A percentile compares a stretch with the other conserved stretches of the same genome.
These are phyloP conservation scores for Ceratobasidium sp. DNA, from an alignment of 1,284 basidiomycete species.

Conservation along the genomic window DNA sequence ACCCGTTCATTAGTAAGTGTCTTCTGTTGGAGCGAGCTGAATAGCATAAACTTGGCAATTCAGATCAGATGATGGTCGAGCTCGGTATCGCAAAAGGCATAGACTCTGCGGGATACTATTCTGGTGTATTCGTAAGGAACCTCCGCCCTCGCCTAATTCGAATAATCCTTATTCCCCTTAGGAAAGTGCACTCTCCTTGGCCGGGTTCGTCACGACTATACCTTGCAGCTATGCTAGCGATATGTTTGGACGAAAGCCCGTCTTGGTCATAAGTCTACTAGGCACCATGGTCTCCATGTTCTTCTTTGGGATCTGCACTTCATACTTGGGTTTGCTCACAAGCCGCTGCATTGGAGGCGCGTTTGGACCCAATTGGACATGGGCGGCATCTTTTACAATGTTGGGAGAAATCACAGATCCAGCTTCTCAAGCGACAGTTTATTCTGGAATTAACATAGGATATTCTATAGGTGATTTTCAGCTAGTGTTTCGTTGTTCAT, in stretches of 20 bases:
- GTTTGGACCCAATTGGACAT: constrained; percentile 29
- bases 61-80: constrained; percentile 36
- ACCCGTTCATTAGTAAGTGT: constrained; percentile 35
- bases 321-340: constrained; percentile 3
- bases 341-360: constrained; percentile 25
- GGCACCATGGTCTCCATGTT: constrained; percentile 16
- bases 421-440: neutral
- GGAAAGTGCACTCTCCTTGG: constrained; percentile 18
- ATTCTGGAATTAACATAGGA: constrained; percentile 17
- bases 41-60: neutral
- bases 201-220: constrained; percentile 34
- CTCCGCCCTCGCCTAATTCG: neutral
- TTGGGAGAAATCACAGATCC: constrained; percentile 26
- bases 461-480: constrained; percentile 14
- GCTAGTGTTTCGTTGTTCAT: neutral
- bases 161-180: neutral
- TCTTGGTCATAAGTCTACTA: constrained; percentile 13
- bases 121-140: constrained; percentile 23
- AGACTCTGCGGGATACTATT: constrained; percentile 34
- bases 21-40: neutral
- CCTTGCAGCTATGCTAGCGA: constrained; percentile 32
- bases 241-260: constrained; percentile 27
- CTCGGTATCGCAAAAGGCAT: constrained; percentile 29
- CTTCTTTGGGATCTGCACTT: constrained; percentile 14
- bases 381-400: constrained; percentile 25